Evolutionary conservation across 192 early-diverging fungal species (phyloP).

Genomic region (Allomyces javanicus): DNA sequence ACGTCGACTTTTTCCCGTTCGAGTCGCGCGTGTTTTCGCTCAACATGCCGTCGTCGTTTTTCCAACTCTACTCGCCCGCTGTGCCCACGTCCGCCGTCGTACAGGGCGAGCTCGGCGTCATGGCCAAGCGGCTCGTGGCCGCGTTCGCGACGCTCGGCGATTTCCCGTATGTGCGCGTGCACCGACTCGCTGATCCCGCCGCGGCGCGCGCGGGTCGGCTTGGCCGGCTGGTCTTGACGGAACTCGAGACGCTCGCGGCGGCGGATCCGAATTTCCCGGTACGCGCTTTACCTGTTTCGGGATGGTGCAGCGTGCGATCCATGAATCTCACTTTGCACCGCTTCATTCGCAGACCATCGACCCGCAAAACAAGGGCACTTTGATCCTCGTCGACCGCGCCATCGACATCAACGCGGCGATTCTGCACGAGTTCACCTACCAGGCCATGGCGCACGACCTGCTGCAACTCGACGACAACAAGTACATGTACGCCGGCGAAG

Average conservation of each 20-base stretch:
- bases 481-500: conserved; percentile 32
- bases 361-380: conserved; percentile 33
- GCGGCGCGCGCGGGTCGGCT: conserved; percentile 49
- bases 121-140: conserved; percentile 51
- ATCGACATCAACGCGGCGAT: conserved; percentile 79
- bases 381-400: conserved; percentile 79
- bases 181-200: conserved; percentile 52
- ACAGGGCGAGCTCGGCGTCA: conserved; percentile 21
- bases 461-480: conserved; percentile 45
- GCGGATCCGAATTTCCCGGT: conserved; percentile 43
- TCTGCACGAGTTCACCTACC: conserved; percentile 97
- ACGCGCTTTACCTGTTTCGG: conserved; percentile 1
- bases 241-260: conserved; percentile 62
- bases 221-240: conserved; percentile 58
- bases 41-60: conserved; percentile 45
- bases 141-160: conserved; percentile 75
- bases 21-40: conserved; percentile 50
- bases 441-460: conserved; percentile 93
- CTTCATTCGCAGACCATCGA: conserved; percentile 13
- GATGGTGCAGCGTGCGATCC: not conserved
- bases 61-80: conserved; percentile 37
- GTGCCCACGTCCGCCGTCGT: conserved; percentile 9
- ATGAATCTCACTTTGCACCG: not conserved
- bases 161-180: conserved; percentile 80
- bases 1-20: conserved; percentile 54